A percentile compares a stretch with the other conserved stretches of the same genome.
These are phyloP conservation scores for Ceratocystis cacaofunesta DNA, from an alignment of 2,329 filamentous ascomycete genomes.

Conservation along the genomic window DNA sequence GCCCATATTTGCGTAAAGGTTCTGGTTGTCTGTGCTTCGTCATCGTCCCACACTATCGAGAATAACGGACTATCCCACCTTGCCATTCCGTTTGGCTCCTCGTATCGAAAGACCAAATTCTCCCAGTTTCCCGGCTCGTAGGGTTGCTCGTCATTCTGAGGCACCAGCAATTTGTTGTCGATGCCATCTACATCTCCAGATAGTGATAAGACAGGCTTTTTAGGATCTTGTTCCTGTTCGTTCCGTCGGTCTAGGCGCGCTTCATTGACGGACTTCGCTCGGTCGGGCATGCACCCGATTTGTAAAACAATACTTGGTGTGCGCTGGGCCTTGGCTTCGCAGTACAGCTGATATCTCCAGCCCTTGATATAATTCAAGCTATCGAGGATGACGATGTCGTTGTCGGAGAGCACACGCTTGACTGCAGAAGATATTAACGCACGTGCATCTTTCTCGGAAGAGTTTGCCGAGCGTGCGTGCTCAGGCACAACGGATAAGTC, in stretches of 20 bases:
- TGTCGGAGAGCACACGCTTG: constrained; percentile 56
- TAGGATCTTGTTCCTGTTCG: background rate
- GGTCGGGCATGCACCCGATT: constrained; percentile 41
- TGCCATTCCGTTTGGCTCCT: constrained; percentile 74
- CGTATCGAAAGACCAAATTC: constrained; percentile 67
- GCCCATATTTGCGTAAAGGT: constrained; percentile 61
- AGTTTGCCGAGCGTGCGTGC: constrained; percentile 54
- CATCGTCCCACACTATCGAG: constrained; percentile 63
- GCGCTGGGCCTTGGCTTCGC: constrained; percentile 65
- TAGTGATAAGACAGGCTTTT: too few relatives aligned
- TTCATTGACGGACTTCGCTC: constrained; percentile 44
- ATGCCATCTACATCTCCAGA: background rate
- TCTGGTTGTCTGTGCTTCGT: constrained; percentile 38
- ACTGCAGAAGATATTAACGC: constrained; percentile 63
- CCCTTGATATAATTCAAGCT: constrained; percentile 81
- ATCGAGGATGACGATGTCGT: constrained; percentile 66
- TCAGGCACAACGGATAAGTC: constrained; percentile 40
- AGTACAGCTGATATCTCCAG: constrained; percentile 74
- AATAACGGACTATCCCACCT: constrained; percentile 76
- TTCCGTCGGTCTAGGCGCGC: constrained; percentile 28
- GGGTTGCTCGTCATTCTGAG: constrained; percentile 24
- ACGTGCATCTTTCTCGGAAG: constrained; percentile 67
- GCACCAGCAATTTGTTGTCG: constrained; percentile 15
- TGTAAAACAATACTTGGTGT: constrained; percentile 64
- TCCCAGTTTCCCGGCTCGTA: constrained; percentile 52